Conservation (phyloP, 1,139 yeast genomes). For the Nakaseomyces uthaithaninus region DNA sequence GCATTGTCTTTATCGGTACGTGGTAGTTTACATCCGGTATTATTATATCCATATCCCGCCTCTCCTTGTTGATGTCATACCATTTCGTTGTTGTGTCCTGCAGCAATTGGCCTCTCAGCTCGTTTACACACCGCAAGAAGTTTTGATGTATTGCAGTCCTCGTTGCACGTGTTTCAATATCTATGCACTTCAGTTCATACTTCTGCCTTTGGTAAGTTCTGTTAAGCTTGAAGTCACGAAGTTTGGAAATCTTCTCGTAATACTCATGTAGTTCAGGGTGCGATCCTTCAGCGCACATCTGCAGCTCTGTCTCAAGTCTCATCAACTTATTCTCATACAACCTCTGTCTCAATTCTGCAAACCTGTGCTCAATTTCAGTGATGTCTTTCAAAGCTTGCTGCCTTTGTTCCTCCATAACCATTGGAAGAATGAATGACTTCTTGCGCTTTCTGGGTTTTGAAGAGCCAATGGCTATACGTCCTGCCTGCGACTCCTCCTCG, state of each 20-base stretch:
- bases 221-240: slow-evolving; percentile 59
- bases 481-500: slow-evolving; percentile 15
- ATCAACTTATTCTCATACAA: slow-evolving; percentile 66
- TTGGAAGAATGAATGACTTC: slow-evolving; percentile 23
- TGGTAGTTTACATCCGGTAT: slow-evolving; percentile 41
- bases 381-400: slow-evolving; percentile 45
- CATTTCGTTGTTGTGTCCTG: slow-evolving; percentile 74
- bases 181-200: slow-evolving; percentile 69
- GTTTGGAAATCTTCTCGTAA: slow-evolving; percentile 62
- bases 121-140: slow-evolving; percentile 60
- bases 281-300: slow-evolving; percentile 78
- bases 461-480: slow-evolving; percentile 7
- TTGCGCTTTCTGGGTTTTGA: slow-evolving; percentile 18
- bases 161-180: slow-evolving; percentile 70
- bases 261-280: slow-evolving; percentile 74
- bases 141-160: slow-evolving; percentile 82
- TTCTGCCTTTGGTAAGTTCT: slow-evolving; percentile 62
- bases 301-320: slow-evolving; percentile 71
- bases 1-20: slow-evolving; percentile 30
- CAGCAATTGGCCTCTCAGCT: slow-evolving; percentile 57
- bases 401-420: slow-evolving; percentile 37
- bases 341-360: slow-evolving; percentile 77
- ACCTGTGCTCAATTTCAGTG: slow-evolving; percentile 71
- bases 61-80: slow-evolving; percentile 87
- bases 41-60: slow-evolving; percentile 73